These are phyloP conservation scores for Chaetomium cochliodes DNA, from an alignment of 495 filamentous ascomycete genomes.

Conservation along the genomic window DNA sequence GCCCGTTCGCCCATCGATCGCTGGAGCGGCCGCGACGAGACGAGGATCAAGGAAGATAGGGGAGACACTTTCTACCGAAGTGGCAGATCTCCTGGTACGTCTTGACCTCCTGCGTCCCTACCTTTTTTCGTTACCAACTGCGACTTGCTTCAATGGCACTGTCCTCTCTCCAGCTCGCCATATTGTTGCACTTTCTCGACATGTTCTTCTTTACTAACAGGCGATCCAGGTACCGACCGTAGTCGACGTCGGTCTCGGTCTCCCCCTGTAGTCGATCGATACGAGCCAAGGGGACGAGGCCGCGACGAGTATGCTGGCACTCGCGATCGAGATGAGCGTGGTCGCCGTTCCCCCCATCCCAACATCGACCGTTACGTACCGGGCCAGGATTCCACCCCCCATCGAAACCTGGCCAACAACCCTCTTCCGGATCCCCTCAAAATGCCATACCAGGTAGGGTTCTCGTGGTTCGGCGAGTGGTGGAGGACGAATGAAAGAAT, in stretches of 20 bases:
- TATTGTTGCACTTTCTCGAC: background rate
- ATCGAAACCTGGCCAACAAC: slow-evolving; percentile 63
- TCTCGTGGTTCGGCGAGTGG: slow-evolving; percentile 97
- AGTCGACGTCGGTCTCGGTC: slow-evolving; percentile 67
- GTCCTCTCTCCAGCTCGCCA: too few species aligned
- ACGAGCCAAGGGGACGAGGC: slow-evolving; percentile 62
- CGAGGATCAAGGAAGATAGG: slow-evolving; percentile 48
- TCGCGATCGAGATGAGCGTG: slow-evolving; percentile 57
- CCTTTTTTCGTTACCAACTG: slow-evolving; percentile 17
- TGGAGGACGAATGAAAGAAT: slow-evolving; percentile 83
- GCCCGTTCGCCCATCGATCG: slow-evolving; percentile 54
- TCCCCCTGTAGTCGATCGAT: slow-evolving; percentile 67
- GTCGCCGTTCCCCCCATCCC: slow-evolving; percentile 62
- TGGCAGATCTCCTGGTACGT: slow-evolving; percentile 57
- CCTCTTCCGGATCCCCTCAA: slow-evolving; percentile 78
- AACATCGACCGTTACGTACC: slow-evolving; percentile 97
- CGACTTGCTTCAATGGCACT: background rate
- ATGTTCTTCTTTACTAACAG: slow-evolving; percentile 13
- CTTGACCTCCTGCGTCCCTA: slow-evolving; percentile 22
- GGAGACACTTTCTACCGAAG: slow-evolving; percentile 54
- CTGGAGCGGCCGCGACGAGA: slow-evolving; percentile 52
- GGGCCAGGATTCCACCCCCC: slow-evolving; percentile 63
- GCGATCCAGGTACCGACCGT: slow-evolving; percentile 42
- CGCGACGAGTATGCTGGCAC: slow-evolving; percentile 67
- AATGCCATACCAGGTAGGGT: slow-evolving; percentile 90